Percentiles rank a stretch among this genome's conserved stretches.
Evolutionary conservation across 2,329 filamentous ascomycete species (phyloP).

Genomic region (Xylaria sp.): DNA sequence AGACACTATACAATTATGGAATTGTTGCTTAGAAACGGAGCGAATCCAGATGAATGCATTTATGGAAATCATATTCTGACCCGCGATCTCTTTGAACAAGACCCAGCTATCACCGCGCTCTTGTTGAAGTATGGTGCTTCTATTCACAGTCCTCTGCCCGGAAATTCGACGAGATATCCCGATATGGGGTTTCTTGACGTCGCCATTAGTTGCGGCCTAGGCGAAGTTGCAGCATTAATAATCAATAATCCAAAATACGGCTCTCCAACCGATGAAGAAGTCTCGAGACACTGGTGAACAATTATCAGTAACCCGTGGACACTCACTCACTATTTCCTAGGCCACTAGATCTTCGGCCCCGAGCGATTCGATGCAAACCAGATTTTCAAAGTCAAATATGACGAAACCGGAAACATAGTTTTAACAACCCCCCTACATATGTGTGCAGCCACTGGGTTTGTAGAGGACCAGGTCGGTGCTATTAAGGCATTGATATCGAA

Average conservation of each 20-base stretch:
- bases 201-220: constrained; percentile 24
- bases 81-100: too few species aligned
- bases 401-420: not conserved
- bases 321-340: not conserved
- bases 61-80: too few species aligned
- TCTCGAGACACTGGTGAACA: constrained; percentile 30
- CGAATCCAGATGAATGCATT: constrained; percentile 36
- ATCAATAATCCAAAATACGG: constrained; percentile 25
- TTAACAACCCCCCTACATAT: constrained; percentile 23
- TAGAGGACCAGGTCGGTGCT: not conserved
- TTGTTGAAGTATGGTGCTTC: constrained; percentile 39
- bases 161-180: not conserved
- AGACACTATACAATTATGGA: constrained; percentile 5
- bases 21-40: constrained; percentile 36
- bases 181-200: constrained; percentile 33
- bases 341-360: constrained; percentile 9
- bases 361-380: constrained; percentile 13
- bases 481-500: not conserved
- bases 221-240: constrained; percentile 16
- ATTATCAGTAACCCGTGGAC: constrained; percentile 1
- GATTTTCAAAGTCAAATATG: not conserved
- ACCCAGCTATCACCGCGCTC: constrained; percentile 22
- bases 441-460: not conserved
- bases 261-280: constrained; percentile 32
- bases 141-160: constrained; percentile 31